Percentiles rank a stretch among this genome's conserved stretches.
These are phyloP conservation scores for Nigrospora osmanthi DNA, from an alignment of 2,329 filamentous ascomycete species.

Conservation along the genomic window DNA sequence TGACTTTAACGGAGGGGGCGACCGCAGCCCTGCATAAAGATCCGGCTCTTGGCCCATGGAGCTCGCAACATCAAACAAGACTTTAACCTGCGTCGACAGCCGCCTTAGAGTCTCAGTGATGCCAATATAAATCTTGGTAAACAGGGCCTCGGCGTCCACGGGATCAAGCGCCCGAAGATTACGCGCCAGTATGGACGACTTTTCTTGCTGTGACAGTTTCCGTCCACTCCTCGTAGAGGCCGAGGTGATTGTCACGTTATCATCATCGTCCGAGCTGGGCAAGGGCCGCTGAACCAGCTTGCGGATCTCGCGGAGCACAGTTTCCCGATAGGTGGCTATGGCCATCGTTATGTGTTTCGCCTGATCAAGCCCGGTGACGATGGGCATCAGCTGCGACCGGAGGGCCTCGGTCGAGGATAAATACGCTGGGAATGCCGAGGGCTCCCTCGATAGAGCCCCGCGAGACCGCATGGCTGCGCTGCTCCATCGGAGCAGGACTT, in stretches of 20 bases:
- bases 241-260: slow-evolving; percentile 83
- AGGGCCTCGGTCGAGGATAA: slow-evolving; percentile 64
- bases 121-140: slow-evolving; percentile 76
- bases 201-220: slow-evolving; percentile 73
- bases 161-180: slow-evolving; percentile 80
- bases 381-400: slow-evolving; percentile 60
- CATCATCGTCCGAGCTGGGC: slow-evolving; percentile 89
- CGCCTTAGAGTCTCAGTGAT: slow-evolving; percentile 82
- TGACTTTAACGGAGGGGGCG: slow-evolving; percentile 38
- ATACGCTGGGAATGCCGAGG: slow-evolving; percentile 71
- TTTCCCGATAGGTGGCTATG: slow-evolving; percentile 76
- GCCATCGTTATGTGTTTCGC: slow-evolving; percentile 75
- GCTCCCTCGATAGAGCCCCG: slow-evolving; percentile 56
- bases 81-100: slow-evolving; percentile 84
- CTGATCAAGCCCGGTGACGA: slow-evolving; percentile 71
- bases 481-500: slow-evolving; percentile 81
- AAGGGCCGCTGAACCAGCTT: slow-evolving; percentile 75
- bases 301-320: slow-evolving; percentile 79
- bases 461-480: slow-evolving; percentile 66
- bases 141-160: slow-evolving; percentile 75
- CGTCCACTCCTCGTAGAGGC: slow-evolving; percentile 67
- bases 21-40: slow-evolving; percentile 30
- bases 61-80: slow-evolving; percentile 89
- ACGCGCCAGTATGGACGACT: slow-evolving; percentile 77
- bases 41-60: slow-evolving; percentile 43